Evolutionary conservation across 352 stramenopile genomes (phyloP).

Genomic region (Blastocystis sp.): DNA sequence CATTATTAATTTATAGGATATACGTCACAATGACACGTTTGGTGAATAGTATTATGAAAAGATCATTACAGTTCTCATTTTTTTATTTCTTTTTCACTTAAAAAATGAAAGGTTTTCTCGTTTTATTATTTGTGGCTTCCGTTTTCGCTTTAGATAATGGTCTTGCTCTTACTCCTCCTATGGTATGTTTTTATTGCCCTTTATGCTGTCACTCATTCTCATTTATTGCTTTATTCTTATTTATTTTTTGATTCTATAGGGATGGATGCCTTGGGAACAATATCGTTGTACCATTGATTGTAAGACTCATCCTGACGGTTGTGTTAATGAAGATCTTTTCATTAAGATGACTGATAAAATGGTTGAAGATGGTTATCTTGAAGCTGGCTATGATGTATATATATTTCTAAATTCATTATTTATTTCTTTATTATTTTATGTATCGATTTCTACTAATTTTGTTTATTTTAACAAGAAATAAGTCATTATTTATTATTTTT

Average conservation of each 20-base stretch:
- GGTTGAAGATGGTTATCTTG: slow-evolving; percentile 40
- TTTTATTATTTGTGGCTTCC: slow-evolving; percentile 25
- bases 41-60: no score
- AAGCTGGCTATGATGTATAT: slow-evolving; percentile 43
- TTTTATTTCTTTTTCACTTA: slow-evolving; percentile 1
- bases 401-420: no score
- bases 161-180: slow-evolving; percentile 46
- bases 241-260: neutral
- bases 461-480: no score
- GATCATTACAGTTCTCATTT: no score
- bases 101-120: slow-evolving; percentile 24
- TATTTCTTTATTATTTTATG: no score
- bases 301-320: slow-evolving; percentile 41
- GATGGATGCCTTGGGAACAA: slow-evolving; percentile 48
- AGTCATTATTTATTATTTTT: no score
- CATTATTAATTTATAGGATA: no score
- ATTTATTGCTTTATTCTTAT: neutral
- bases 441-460: no score
- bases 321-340: slow-evolving; percentile 44
- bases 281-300: slow-evolving; percentile 49
- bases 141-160: slow-evolving; percentile 45
- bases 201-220: no score
- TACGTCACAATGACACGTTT: no score
- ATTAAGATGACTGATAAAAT: slow-evolving; percentile 42
- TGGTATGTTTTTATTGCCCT: slow-evolving; percentile 39